Base-by-base conservation (phyloP, 495 filamentous ascomycete genomes). In the Trichoderma parareesei region DNA sequence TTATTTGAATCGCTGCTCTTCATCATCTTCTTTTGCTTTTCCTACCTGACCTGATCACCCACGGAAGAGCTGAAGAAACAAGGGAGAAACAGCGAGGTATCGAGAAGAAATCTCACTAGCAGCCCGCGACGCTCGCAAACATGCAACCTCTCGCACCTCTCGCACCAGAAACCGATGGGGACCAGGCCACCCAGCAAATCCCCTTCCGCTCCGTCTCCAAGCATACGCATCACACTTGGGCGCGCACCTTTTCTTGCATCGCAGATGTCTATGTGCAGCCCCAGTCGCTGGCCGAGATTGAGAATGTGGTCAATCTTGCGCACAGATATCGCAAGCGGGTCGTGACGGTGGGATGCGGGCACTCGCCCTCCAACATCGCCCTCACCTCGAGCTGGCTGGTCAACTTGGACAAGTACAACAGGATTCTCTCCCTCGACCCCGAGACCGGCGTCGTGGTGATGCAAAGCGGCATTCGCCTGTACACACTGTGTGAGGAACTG, bases 321-420 rank as follows among this genome's bases (percentile, higher is more conserved):
- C 89, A 89, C 64, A 82, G 84, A 73, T 92, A 88, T 74, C 85
- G 91, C 41, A 87, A 91, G 46, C 87, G 91, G 49, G 76, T 98
- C 46, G 86, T 90, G 16, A 87, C 87, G 33, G 88, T 90, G 37
- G 94, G 94, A 41, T 92, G 87, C 64, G 90, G 86, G 61, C 94
- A 98, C 76, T 97, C 93, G 46, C 94, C 94, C 18, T 93, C 87
- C 68, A 89, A 94, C 69, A 75, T 98, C 49, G 98, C 94, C 35
- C 97, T 92, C 76, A 96, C 93, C 35, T 94, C 91, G 0, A 88
- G 88, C 16, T 98, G 94, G 94, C 86, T 97, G 70, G 81, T 98
- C 67, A 98, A 96, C 70, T 86, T 98, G 14, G 93, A 98, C 78
- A 77, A 85, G 68, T 93, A 89, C 80, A 86, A 84, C 73, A 79